These are phyloP conservation scores for Geum urbanum DNA, from an alignment of 306 rosid genomes.

Conservation along the genomic window DNA sequence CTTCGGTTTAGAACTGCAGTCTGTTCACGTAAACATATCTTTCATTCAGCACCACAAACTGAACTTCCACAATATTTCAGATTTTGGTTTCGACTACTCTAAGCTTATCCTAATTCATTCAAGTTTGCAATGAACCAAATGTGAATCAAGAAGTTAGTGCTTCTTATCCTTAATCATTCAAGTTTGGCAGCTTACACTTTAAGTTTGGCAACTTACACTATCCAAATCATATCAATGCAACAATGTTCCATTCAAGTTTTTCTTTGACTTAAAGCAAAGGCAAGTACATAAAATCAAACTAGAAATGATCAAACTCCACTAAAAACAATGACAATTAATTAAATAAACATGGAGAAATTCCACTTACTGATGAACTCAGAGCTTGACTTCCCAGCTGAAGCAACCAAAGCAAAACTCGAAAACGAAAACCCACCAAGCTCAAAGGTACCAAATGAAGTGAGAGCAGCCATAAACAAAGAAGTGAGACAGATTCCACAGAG, in stretches of 20 bases:
- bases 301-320: background rate
- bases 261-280: slow-evolving; percentile 14
- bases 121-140: slow-evolving; percentile 29
- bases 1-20: slow-evolving; percentile 34
- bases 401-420: slow-evolving; percentile 37
- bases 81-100: background rate
- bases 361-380: slow-evolving; percentile 54
- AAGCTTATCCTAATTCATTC: slow-evolving; percentile 31
- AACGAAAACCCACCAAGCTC: slow-evolving; percentile 53
- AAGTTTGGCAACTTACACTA: slow-evolving; percentile 10
- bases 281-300: background rate
- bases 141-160: slow-evolving; percentile 44
- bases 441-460: slow-evolving; percentile 64
- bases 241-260: slow-evolving; percentile 5
- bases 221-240: background rate
- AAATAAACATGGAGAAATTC: background rate
- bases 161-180: slow-evolving; percentile 37
- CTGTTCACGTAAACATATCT: slow-evolving; percentile 31
- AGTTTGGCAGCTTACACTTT: slow-evolving; percentile 7
- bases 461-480: slow-evolving; percentile 64
- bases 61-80: background rate
- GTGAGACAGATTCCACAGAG: slow-evolving; percentile 80
- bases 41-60: slow-evolving; percentile 5
- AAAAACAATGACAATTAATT: background rate
- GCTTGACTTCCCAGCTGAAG: slow-evolving; percentile 43